A percentile compares a stretch with the other conserved stretches of the same genome.
Conservation (phyloP, 108 stramenopile genomes). For the Phaeodactylum tricornutum region DNA sequence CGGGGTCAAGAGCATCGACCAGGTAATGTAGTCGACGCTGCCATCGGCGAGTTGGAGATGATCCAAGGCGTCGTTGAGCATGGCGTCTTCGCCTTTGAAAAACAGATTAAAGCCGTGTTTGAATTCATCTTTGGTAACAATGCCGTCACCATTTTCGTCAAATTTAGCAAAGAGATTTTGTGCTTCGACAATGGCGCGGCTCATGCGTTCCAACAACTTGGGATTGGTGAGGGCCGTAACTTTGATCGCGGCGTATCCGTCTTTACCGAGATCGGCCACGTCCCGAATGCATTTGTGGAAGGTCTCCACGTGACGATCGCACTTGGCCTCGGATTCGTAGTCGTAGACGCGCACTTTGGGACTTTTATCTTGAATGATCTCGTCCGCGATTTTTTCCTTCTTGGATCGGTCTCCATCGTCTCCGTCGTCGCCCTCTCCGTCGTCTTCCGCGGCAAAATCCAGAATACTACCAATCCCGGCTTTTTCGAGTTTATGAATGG, state of each 20-base stretch:
- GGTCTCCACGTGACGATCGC: conserved; percentile 64
- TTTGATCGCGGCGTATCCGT: conserved; percentile 91
- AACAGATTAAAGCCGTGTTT: conserved; percentile 19
- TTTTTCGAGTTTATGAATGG: conserved; percentile 37
- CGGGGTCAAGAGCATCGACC: conserved; percentile 52
- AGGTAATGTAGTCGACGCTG: conserved; percentile 73
- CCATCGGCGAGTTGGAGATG: conserved; percentile 25
- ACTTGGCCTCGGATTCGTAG: conserved; percentile 73
- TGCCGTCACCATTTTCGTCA: conserved; percentile 45
- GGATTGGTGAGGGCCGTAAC: conserved; percentile 93
- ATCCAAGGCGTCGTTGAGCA: conserved; percentile 45
- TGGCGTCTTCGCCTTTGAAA: conserved; percentile 23
- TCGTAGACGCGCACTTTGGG: conserved; percentile 30
- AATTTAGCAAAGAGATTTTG: conserved; percentile 54
- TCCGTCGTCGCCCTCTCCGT: conserved; percentile 15
- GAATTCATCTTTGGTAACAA: conserved; percentile 60
- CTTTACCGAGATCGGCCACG: conserved; percentile 56
- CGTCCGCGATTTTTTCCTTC: conserved; percentile 5
- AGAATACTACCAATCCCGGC: conserved; percentile 76
- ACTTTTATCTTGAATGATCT: neutral
- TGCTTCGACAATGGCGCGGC: conserved; percentile 63
- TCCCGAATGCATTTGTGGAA: conserved; percentile 74
- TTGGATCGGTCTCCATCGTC: neutral
- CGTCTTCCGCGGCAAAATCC: conserved; percentile 96
- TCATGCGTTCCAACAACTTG: conserved; percentile 72